Evolutionary conservation across 805 yeast species (phyloP).

Genomic region (Candida ovalis): DNA sequence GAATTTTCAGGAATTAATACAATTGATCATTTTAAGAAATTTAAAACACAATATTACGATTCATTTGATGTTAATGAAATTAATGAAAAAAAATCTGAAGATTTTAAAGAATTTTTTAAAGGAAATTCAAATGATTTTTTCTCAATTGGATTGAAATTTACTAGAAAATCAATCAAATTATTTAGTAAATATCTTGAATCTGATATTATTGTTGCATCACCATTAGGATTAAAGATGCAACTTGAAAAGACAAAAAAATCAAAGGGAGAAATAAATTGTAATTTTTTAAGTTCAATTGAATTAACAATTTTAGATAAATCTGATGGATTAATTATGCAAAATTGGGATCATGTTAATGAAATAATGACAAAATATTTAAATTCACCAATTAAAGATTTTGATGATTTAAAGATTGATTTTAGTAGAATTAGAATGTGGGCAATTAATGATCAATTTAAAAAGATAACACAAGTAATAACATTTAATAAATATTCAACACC

Average conservation of each 20-base stretch:
- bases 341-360: slow-evolving; percentile 78
- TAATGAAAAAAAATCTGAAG: slow-evolving; percentile 68
- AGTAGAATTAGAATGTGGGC: slow-evolving; percentile 90
- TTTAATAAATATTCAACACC: slow-evolving; percentile 81
- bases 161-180: slow-evolving; percentile 80
- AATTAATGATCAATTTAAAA: slow-evolving; percentile 73
- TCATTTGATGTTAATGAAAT: slow-evolving; percentile 30
- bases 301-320: slow-evolving; percentile 75
- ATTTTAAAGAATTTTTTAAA: slow-evolving; percentile 71
- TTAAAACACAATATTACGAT: slow-evolving; percentile 63
- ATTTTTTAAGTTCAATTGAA: slow-evolving; percentile 87
- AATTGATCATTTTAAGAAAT: slow-evolving; percentile 76
- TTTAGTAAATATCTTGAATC: slow-evolving; percentile 81
- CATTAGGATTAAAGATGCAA: slow-evolving; percentile 80
- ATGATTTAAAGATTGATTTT: slow-evolving; percentile 70
- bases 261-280: slow-evolving; percentile 51
- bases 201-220: slow-evolving; percentile 87
- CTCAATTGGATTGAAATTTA: slow-evolving; percentile 84
- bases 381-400: slow-evolving; percentile 67
- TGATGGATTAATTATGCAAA: slow-evolving; percentile 85
- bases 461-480: slow-evolving; percentile 72
- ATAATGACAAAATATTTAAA: slow-evolving; percentile 67
- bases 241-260: slow-evolving; percentile 53
- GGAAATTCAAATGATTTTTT: slow-evolving; percentile 94
- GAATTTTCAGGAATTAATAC: slow-evolving; percentile 64